Conservation (phyloP, 768 basidiomycete genomes). For the Guyanaporus albipodus region DNA sequence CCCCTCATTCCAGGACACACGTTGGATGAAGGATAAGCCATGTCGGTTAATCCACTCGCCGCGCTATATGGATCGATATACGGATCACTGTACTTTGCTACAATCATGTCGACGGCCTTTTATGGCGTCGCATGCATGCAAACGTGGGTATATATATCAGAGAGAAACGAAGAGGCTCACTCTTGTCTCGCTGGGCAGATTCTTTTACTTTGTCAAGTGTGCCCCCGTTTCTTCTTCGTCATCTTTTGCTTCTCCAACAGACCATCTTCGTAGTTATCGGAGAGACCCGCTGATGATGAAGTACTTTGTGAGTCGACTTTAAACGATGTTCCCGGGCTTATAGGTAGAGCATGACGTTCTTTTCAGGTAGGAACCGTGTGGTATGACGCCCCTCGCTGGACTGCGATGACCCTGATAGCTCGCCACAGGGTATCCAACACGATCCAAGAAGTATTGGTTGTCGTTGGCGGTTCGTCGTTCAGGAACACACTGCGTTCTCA, state of each 20-base stretch:
- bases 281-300: slow-evolving; percentile 3
- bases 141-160: slow-evolving; percentile 1
- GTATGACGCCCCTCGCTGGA: not conserved
- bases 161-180: not conserved
- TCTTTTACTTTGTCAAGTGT: slow-evolving; percentile 10
- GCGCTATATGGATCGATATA: not conserved
- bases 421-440: slow-evolving; percentile 4
- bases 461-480: slow-evolving; percentile 10
- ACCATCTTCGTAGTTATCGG: not conserved
- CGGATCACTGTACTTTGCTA: not conserved
- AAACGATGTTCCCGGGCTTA: no score
- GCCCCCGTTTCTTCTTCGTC: not conserved
- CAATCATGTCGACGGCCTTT: not conserved
- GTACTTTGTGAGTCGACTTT: slow-evolving; percentile 4
- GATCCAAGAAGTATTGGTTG: slow-evolving; percentile 3
- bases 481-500: rapidly evolving
- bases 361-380: slow-evolving; percentile 10
- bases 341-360: no score
- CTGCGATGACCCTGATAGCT: not conserved
- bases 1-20: not conserved
- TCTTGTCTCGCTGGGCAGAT: not conserved
- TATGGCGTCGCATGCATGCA: slow-evolving; percentile 10
- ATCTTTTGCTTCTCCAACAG: no score
- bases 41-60: not conserved
- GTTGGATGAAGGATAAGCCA: not conserved